Evolutionary conservation across 805 yeast genomes (phyloP), one percentile per base, ranked within the genome.

Genomic region (Saccharomycopsis lassenensis): DNA sequence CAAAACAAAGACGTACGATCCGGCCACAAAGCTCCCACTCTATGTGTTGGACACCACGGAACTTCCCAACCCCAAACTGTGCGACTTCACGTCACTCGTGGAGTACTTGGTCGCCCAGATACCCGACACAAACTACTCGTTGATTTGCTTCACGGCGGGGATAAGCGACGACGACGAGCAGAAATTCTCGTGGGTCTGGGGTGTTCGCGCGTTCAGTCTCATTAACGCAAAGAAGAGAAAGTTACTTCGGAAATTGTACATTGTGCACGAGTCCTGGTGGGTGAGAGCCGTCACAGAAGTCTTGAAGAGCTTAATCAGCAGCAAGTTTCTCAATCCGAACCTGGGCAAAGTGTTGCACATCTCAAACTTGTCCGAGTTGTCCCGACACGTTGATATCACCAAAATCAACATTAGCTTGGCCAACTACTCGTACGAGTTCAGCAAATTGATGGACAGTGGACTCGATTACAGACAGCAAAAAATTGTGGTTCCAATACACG

Each of bases 241-340:
- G 35, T 63, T 69, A 37, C 56, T 89, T 29, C 59, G 61, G 35
- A 77, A 74, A 49, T 62, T 85, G 2, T 80, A 77, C 45, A 69
- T 87, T 21, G 94, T 89, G 2, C 96, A 89, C 56, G 95, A 87
- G 47, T 78, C 81, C 31, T 86, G 95, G 91, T 71, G 87, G 57
- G 71, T 84, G 19, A 73, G 85, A 48, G 77, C 94, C 0, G 68
- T 84, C 24, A 70, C 80, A 11, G 86, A 81, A 36, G 67, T 85
- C 17, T 59, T 83, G 41, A 65, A 75, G 38, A 80, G 77, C 49
- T 75, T 81, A 2, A 58, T 74, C 37, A 63, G 66, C 36, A 57
- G 68, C 37, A 74, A 72, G 44, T 61, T 65, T 19, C 48, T 64
- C 51, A 35, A 26, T 16, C 35, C 36, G 4, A 19, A 26, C 49